phyloP scores from a whole-genome alignment of 192 early-diverging fungal species.

The Coemansia sp. region DNA sequence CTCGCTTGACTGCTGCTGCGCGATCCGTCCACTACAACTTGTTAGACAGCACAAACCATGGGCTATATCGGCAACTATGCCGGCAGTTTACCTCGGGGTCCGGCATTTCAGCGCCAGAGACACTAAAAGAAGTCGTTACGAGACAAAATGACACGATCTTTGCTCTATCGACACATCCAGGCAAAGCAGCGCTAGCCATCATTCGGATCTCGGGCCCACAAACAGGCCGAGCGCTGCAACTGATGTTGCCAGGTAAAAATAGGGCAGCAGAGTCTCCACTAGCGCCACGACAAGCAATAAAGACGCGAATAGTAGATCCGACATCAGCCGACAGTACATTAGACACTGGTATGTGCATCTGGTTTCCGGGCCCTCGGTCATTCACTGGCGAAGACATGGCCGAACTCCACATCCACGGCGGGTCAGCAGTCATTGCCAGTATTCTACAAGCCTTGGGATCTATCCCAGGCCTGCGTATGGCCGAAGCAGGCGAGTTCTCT shows the following conservation, averaged over 20 bases:
- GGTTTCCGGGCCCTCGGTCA: slow-evolving; percentile 57
- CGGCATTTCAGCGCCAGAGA: not conserved
- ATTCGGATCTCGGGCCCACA: slow-evolving; percentile 68
- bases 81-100: not conserved
- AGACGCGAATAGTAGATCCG: slow-evolving; percentile 27
- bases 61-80: not conserved
- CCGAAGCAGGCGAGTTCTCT: slow-evolving; percentile 76
- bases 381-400: slow-evolving; percentile 78
- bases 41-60: not conserved
- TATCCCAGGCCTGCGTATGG: slow-evolving; percentile 60
- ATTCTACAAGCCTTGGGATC: slow-evolving; percentile 58
- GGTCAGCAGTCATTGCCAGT: slow-evolving; percentile 65
- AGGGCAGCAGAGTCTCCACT: not conserved
- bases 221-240: slow-evolving; percentile 42
- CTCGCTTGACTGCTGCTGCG: not conserved
- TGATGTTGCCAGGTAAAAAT: slow-evolving; percentile 10
- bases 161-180: slow-evolving; percentile 71
- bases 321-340: slow-evolving; percentile 51
- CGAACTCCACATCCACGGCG: slow-evolving; percentile 77
- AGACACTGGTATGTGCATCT: slow-evolving; percentile 58
- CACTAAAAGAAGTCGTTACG: not conserved
- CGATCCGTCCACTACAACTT: not conserved
- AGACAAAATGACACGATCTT: slow-evolving; percentile 63
- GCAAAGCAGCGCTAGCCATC: slow-evolving; percentile 79
- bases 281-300: slow-evolving; percentile 6